Evolutionary conservation across 2,329 filamentous ascomycete species (phyloP).

Genomic region (Apiospora rasikravindrae): DNA sequence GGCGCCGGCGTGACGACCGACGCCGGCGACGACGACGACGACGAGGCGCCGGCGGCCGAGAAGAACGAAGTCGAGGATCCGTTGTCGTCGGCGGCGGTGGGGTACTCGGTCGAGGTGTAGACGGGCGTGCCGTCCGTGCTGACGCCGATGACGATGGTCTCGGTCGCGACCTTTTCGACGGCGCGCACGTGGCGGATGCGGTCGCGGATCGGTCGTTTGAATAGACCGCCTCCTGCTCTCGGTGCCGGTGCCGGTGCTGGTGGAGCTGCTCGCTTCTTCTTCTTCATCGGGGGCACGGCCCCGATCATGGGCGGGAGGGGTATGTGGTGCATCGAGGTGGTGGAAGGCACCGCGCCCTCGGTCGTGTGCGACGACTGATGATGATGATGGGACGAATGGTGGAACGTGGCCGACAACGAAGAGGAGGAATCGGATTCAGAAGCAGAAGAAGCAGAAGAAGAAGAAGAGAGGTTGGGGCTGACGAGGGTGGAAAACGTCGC

Average conservation of each 20-base stretch:
- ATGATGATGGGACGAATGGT: no score
- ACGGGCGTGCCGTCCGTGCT: neutral
- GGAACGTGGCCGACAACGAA: neutral
- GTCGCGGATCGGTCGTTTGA: neutral
- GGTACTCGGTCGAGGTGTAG: neutral
- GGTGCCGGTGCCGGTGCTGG: no score
- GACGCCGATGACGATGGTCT: slow-evolving; percentile 9
- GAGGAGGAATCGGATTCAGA: neutral
- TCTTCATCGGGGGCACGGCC: neutral
- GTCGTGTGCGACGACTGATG: neutral
- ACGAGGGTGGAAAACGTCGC: neutral
- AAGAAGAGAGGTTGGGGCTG: no score
- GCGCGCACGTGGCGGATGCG: neutral
- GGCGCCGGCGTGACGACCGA: neutral
- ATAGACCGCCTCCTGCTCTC: neutral
- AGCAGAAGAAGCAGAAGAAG: neutral
- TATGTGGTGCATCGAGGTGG: neutral
- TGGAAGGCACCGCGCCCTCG: neutral
- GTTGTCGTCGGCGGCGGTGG: neutral
- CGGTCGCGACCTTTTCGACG: neutral
- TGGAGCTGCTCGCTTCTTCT: neutral
- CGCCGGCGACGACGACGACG: neutral
- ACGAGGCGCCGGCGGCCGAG: no score
- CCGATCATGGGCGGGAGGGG: neutral
- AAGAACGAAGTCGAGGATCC: neutral